Evolutionary conservation across 352 stramenopile genomes (phyloP).

Genomic region (Phytophthora hibernalis): DNA sequence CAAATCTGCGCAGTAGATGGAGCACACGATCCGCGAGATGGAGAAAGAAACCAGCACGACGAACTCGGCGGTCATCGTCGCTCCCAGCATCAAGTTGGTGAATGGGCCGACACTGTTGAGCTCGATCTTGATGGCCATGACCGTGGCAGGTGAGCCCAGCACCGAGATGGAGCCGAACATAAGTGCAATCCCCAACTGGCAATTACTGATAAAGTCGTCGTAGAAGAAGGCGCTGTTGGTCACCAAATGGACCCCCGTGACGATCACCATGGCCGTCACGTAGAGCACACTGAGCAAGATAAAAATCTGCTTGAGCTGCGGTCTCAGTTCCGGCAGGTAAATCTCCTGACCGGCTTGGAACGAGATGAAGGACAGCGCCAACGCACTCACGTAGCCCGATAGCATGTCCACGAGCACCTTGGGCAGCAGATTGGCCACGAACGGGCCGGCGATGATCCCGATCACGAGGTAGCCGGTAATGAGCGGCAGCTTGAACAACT

Average conservation of each 20-base stretch:
- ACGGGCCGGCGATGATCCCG: constrained; percentile 33
- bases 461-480: constrained; percentile 39
- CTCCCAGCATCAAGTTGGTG: constrained; percentile 77
- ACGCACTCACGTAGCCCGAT: constrained; percentile 56
- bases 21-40: constrained; percentile 65
- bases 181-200: constrained; percentile 70
- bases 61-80: constrained; percentile 77
- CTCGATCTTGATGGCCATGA: constrained; percentile 85
- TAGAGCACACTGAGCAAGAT: constrained; percentile 59
- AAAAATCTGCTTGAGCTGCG: constrained; percentile 72
- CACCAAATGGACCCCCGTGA: constrained; percentile 53
- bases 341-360: constrained; percentile 80
- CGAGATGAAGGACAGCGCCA: constrained; percentile 79
- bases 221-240: constrained; percentile 70
- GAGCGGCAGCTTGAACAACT: constrained; percentile 34
- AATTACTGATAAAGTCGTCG: constrained; percentile 48
- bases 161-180: constrained; percentile 82
- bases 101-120: constrained; percentile 77
- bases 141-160: constrained; percentile 65
- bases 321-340: constrained; percentile 66
- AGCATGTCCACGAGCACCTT: constrained; percentile 31
- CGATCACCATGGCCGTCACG: constrained; percentile 57
- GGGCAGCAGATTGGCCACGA: constrained; percentile 33
- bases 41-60: constrained; percentile 78
- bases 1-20: constrained; percentile 67